These are phyloP conservation scores for Prunus kanzakura DNA, from an alignment of 306 rosid genomes.

Conservation along the genomic window DNA sequence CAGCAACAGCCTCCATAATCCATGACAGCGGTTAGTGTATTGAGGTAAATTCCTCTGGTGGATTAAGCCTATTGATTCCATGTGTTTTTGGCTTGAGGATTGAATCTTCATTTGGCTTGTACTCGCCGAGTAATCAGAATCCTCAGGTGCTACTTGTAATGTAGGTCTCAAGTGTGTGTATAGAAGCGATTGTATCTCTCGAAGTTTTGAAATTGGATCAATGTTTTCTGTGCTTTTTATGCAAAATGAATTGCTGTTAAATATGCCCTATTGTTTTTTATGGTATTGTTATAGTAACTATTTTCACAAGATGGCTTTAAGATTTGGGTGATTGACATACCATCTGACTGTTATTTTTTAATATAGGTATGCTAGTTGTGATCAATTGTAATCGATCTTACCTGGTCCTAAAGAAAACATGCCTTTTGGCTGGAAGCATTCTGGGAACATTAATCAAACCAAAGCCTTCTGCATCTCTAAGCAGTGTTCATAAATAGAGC, in stretches of 20 bases:
- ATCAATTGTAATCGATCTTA: neutral
- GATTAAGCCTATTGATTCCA: neutral
- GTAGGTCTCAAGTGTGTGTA: neutral
- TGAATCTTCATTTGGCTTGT: neutral
- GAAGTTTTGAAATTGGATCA: neutral
- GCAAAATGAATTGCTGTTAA: neutral
- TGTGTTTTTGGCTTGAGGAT: neutral
- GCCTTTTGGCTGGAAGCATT: too few species aligned
- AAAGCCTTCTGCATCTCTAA: too few species aligned
- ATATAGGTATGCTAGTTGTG: neutral
- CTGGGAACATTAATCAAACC: too few species aligned
- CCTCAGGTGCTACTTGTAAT: neutral
- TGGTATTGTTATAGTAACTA: neutral
- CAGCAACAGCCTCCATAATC: conserved; percentile 14
- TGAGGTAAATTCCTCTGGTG: neutral
- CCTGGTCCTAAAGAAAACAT: too few species aligned
- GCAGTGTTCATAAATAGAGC: too few species aligned
- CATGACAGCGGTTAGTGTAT: neutral
- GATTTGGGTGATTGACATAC: neutral
- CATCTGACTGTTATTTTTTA: neutral
- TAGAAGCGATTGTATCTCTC: neutral
- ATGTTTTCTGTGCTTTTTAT: neutral
- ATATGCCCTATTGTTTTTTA: neutral
- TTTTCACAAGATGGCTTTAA: neutral
- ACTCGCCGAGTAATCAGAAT: neutral